These are phyloP conservation scores for Massospora cicadina DNA, from an alignment of 371 early-diverging fungal genomes.

Conservation along the genomic window DNA sequence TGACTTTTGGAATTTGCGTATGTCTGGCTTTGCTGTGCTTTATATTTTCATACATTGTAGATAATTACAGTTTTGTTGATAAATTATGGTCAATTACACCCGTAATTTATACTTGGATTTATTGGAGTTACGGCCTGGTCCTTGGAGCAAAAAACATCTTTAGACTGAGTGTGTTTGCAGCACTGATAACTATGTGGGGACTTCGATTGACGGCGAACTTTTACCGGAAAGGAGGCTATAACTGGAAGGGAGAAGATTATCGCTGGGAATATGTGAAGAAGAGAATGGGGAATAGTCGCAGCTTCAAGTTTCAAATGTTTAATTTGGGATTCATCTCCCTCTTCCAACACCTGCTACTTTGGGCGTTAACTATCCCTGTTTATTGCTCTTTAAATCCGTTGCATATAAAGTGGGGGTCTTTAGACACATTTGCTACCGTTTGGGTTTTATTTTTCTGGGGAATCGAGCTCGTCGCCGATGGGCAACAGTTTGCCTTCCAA, in stretches of 20 bases:
- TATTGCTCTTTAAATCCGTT: constrained; percentile 13
- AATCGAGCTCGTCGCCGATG: constrained; percentile 54
- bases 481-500: constrained; percentile 72
- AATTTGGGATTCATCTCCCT: constrained; percentile 54
- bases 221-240: constrained; percentile 57
- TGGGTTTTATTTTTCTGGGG: constrained; percentile 26
- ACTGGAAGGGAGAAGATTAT: constrained; percentile 45
- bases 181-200: constrained; percentile 53
- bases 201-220: constrained; percentile 63
- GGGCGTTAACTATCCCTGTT: constrained; percentile 36
- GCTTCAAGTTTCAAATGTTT: constrained; percentile 38
- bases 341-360: constrained; percentile 47
- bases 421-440: constrained; percentile 25
- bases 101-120: background rate
- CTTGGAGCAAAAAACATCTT: background rate
- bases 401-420: constrained; percentile 11
- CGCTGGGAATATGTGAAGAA: constrained; percentile 43
- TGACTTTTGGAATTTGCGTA: background rate
- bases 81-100: background rate
- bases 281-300: background rate
- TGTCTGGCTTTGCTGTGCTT: background rate
- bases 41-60: background rate
- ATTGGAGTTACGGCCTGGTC: background rate
- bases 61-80: background rate
- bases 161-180: background rate